phyloP scores from a whole-genome alignment of 257 asterid genomes.

The Leptodermis oblonga region DNA sequence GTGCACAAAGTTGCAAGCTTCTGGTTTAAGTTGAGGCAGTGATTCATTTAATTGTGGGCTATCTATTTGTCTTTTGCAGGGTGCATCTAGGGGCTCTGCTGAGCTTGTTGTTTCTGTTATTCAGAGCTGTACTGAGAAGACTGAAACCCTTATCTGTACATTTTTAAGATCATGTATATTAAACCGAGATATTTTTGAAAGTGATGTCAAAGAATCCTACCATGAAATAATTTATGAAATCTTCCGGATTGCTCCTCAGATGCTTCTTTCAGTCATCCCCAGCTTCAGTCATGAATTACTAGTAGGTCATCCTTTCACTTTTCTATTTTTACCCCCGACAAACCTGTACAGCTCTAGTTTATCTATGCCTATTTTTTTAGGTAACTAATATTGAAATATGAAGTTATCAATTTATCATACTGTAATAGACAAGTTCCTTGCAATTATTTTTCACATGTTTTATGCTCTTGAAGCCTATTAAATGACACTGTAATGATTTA shows the following conservation, averaged over 20 bases:
- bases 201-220: constrained; percentile 67
- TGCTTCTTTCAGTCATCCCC: constrained; percentile 75
- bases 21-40: not conserved
- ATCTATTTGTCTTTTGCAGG: constrained; percentile 42
- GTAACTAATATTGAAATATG: not conserved
- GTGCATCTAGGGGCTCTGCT: constrained; percentile 47
- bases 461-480: constrained; percentile 17
- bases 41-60: not conserved
- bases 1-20: not conserved
- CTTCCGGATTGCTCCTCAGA: constrained; percentile 65
- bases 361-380: not conserved
- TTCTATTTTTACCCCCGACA: not conserved
- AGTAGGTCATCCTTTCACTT: constrained; percentile 40
- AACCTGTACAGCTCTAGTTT: not conserved
- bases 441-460: not conserved
- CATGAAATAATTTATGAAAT: constrained; percentile 66
- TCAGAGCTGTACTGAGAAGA: constrained; percentile 50
- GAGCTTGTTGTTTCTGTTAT: constrained; percentile 66
- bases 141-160: constrained; percentile 42
- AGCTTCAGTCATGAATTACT: constrained; percentile 60
- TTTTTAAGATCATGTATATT: constrained; percentile 76
- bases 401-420: not conserved
- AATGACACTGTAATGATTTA: constrained; percentile 29
- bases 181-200: constrained; percentile 53
- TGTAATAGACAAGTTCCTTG: constrained; percentile 4